Evolutionary conservation across 2,329 filamentous ascomycete species (phyloP).

Genomic region (Colletotrichum musae): DNA sequence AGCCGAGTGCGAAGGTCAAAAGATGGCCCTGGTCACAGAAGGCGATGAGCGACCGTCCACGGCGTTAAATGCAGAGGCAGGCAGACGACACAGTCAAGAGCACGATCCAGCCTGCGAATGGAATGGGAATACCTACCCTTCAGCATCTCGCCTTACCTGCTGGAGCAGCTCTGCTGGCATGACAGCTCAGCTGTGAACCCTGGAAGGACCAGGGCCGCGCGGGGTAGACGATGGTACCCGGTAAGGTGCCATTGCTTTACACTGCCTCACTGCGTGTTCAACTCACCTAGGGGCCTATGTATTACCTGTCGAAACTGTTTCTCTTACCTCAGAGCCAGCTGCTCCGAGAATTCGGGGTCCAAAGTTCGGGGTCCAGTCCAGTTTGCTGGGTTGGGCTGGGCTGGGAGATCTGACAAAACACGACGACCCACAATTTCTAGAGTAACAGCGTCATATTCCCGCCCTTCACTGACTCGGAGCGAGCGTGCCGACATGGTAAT

Average conservation of each 20-base stretch:
- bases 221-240: slow-evolving; percentile 4
- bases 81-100: background rate
- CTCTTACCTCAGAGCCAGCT: background rate
- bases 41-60: background rate
- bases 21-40: background rate
- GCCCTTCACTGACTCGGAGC: slow-evolving; percentile 18
- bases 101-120: background rate
- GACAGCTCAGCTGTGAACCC: slow-evolving; percentile 23
- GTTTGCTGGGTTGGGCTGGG: slow-evolving; percentile 20
- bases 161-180: background rate
- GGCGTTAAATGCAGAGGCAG: background rate
- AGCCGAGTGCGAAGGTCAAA: background rate
- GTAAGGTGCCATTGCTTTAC: slow-evolving; percentile 16
- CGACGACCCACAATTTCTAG: slow-evolving; percentile 24
- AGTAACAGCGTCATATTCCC: slow-evolving; percentile 18
- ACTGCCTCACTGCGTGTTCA: background rate
- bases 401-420: slow-evolving; percentile 10
- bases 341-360: slow-evolving; percentile 27
- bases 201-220: slow-evolving; percentile 4
- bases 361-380: slow-evolving; percentile 13
- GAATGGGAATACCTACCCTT: background rate
- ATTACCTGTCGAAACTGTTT: background rate
- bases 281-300: background rate
- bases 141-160: slow-evolving; percentile 9
- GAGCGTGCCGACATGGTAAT: slow-evolving; percentile 19